Evolutionary conservation across 2,329 filamentous ascomycete species (phyloP).

Genomic region (Drechslerella dactyloides): DNA sequence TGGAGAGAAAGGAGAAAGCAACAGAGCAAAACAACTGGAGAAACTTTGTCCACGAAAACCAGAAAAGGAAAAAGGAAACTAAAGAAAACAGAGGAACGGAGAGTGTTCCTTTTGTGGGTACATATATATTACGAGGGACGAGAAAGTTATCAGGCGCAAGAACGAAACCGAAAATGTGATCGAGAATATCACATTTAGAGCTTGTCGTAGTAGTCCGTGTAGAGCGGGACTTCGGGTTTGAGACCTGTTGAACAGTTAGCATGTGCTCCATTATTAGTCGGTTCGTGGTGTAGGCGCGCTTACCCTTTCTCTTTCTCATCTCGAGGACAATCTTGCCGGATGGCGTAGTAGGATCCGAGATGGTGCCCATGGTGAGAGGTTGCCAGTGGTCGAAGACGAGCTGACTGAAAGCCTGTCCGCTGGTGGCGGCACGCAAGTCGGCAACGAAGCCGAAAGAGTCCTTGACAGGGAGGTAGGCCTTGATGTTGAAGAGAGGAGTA

Average conservation of each 20-base stretch:
- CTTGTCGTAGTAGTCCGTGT: slow-evolving; percentile 93
- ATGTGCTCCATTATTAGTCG: slow-evolving; percentile 84
- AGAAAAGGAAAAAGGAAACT: slow-evolving; percentile 16
- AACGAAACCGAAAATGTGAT: slow-evolving; percentile 34
- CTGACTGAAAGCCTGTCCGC: slow-evolving; percentile 98
- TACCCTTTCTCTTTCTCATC: slow-evolving; percentile 99
- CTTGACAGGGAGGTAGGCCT: slow-evolving; percentile 94
- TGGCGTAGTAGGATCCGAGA: slow-evolving; percentile 81
- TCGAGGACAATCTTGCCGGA: slow-evolving; percentile 80
- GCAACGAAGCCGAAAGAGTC: slow-evolving; percentile 99
- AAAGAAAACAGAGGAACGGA: slow-evolving; percentile 7
- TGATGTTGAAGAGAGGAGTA: slow-evolving; percentile 99
- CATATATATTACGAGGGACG: slow-evolving; percentile 45
- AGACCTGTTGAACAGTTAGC: background rate
- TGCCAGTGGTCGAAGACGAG: slow-evolving; percentile 99
- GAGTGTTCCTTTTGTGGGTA: slow-evolving; percentile 22
- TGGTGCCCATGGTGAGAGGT: slow-evolving; percentile 82
- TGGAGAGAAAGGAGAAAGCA: slow-evolving; percentile 7
- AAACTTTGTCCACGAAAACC: slow-evolving; percentile 9
- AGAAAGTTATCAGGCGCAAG: slow-evolving; percentile 42
- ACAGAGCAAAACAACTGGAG: slow-evolving; percentile 12
- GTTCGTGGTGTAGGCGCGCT: slow-evolving; percentile 58
- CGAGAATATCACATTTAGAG: slow-evolving; percentile 69
- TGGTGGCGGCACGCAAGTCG: slow-evolving; percentile 90
- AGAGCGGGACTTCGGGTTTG: slow-evolving; percentile 58